Evolutionary conservation across 169 alveolate genomes (phyloP), one percentile per base, ranked within the genome.

Genomic region (Besnoitia besnoiti): DNA sequence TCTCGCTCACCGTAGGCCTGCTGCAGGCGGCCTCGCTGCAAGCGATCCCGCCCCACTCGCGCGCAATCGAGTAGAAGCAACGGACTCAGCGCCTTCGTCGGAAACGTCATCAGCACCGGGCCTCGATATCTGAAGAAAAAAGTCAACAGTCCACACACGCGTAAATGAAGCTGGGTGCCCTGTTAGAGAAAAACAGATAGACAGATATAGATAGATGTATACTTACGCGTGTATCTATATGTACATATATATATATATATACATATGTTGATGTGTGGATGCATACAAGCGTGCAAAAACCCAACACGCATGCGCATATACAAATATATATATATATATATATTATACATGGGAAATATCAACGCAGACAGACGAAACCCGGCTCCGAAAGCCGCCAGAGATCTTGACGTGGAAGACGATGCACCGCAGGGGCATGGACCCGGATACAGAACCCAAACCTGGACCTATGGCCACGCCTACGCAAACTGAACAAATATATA

Each of bases 41-140:
- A 94, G 61, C 94, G 93, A 85, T 95, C 96, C 30, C 97, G 97
- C 40, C 94, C 94, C 62, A 98, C 98, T 94, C 98, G 98, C 89
- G 99, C 97, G 88, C 98, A 97, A 95, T 99, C 99, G 82, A 98
- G 98, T 40, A 99, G 98, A 97, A 99, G 97, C 59, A 98, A 96
- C 24, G 99, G 99, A 55, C 98, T 95, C 79, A 99, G 96, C 5
- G 99, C 99, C 91, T 98, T 98, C 0, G 99, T 98, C 24, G 99
- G 99, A 93, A 97, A 98, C 24, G 99, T 98, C 99, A 98, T 98
- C 62, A 97, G 95, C 49, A 98, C 96, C 4, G 99, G 99, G 10
- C 99, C 99, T 24, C 94, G 93, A 90, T 96, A 97, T 73, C 97
- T 95, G 79, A 30, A 46, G 30, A 59, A 10, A 61, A 5, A 61